A percentile compares a stretch with the other conserved stretches of the same genome.
These are phyloP conservation scores for Colletotrichum abscissum DNA, from an alignment of 2,329 filamentous ascomycete genomes.

Conservation along the genomic window DNA sequence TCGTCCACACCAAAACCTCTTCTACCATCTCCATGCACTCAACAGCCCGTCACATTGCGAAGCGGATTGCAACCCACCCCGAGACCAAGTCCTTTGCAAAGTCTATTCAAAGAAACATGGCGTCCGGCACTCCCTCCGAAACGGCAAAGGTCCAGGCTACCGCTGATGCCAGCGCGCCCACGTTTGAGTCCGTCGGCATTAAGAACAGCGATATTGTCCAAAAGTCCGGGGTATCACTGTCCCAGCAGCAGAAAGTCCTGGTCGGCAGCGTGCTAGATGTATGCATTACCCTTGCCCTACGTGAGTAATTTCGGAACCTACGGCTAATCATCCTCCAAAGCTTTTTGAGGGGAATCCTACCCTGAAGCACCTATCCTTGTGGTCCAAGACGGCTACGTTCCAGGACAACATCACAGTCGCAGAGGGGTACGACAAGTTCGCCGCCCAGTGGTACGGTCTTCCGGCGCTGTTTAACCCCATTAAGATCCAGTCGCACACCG, in stretches of 20 bases:
- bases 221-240: conserved; percentile 61
- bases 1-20: not conserved
- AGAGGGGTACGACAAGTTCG: conserved; percentile 61
- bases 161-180: conserved; percentile 27
- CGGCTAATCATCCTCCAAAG: conserved; percentile 39
- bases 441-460: conserved; percentile 68
- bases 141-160: conserved; percentile 41
- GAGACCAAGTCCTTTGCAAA: conserved; percentile 32
- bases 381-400: conserved; percentile 68
- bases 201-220: conserved; percentile 66
- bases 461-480: conserved; percentile 68
- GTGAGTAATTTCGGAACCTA: no score
- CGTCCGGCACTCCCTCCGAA: conserved; percentile 42
- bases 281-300: conserved; percentile 18
- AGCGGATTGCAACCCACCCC: conserved; percentile 25
- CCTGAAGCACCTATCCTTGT: conserved; percentile 68
- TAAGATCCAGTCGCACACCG: conserved; percentile 63
- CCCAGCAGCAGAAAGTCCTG: conserved; percentile 61
- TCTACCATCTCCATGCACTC: conserved; percentile 14
- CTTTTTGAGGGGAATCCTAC: conserved; percentile 71
- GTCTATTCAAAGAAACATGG: conserved; percentile 40
- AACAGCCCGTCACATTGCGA: conserved; percentile 26
- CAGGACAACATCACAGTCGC: conserved; percentile 69
- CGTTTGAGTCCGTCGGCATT: conserved; percentile 50
- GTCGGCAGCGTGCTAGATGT: conserved; percentile 69